Conservation (phyloP, 306 rosid genomes). For the Geum urbanum region DNA sequence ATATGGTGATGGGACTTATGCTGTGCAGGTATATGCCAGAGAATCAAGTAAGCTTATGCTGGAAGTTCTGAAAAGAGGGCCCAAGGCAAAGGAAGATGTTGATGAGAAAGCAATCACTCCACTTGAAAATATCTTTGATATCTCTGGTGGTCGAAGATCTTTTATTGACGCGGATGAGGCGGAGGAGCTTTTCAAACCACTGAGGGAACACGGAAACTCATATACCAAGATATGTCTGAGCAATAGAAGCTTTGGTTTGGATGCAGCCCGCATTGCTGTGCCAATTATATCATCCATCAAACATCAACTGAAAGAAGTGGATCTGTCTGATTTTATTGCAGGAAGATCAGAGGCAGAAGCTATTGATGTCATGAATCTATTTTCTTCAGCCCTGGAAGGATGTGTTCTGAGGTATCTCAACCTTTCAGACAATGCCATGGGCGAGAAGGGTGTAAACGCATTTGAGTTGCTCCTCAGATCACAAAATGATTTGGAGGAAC, state of each 20-base stretch:
- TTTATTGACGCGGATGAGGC: constrained; percentile 70
- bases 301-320: constrained; percentile 67
- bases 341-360: constrained; percentile 85
- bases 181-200: constrained; percentile 54
- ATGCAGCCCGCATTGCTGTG: constrained; percentile 69
- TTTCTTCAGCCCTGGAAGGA: constrained; percentile 78
- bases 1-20: constrained; percentile 79
- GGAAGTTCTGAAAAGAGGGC: constrained; percentile 80
- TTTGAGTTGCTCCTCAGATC: constrained; percentile 66
- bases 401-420: constrained; percentile 55
- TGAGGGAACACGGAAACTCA: constrained; percentile 43
- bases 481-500: constrained; percentile 69
- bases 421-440: constrained; percentile 82
- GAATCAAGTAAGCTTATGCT: constrained; percentile 88
- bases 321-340: constrained; percentile 78
- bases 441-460: constrained; percentile 78
- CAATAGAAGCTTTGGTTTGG: constrained; percentile 84
- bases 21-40: constrained; percentile 84
- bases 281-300: constrained; percentile 57
- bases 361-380: constrained; percentile 67
- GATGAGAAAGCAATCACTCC: constrained; percentile 38
- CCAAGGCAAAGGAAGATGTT: constrained; percentile 43
- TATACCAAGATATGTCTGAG: constrained; percentile 69
- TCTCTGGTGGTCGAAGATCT: constrained; percentile 70
- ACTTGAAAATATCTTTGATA: constrained; percentile 57